These are phyloP conservation scores for Chrysoporthe austroafricana DNA, from an alignment of 2,329 filamentous ascomycete species.

Conservation along the genomic window DNA sequence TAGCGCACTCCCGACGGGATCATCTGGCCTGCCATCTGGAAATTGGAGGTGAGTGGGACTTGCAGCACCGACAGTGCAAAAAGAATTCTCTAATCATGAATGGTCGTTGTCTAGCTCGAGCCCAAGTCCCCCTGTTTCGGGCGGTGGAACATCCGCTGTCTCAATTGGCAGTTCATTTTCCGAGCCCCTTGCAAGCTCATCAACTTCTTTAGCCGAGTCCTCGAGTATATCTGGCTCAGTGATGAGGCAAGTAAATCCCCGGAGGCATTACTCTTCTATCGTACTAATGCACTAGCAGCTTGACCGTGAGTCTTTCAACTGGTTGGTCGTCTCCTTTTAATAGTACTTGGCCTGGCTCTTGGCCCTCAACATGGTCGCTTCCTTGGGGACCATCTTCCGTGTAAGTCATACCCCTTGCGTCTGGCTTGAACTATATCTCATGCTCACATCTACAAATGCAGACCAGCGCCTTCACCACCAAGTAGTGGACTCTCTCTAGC, in stretches of 20 bases:
- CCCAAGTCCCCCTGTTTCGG: neutral
- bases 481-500: conserved; percentile 1
- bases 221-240: neutral
- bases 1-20: conserved; percentile 9
- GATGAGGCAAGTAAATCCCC: neutral
- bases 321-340: conserved; percentile 5
- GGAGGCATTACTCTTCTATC: neutral
- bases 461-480: conserved; percentile 6
- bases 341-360: conserved; percentile 7
- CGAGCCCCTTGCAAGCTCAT: neutral
- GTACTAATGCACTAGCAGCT: neutral
- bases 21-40: conserved; percentile 6
- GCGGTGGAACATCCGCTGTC: neutral
- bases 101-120: neutral
- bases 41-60: conserved; percentile 15
- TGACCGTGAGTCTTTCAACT: neutral
- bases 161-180: conserved; percentile 1
- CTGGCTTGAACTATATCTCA: neutral
- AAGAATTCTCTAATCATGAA: neutral
- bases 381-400: neutral
- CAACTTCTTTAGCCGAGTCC: neutral
- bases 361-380: conserved; percentile 1
- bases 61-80: neutral
- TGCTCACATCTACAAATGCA: neutral
- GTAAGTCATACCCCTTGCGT: neutral